phyloP scores from a whole-genome alignment of 352 stramenopile species.

The Globisporangium echinulatum region DNA sequence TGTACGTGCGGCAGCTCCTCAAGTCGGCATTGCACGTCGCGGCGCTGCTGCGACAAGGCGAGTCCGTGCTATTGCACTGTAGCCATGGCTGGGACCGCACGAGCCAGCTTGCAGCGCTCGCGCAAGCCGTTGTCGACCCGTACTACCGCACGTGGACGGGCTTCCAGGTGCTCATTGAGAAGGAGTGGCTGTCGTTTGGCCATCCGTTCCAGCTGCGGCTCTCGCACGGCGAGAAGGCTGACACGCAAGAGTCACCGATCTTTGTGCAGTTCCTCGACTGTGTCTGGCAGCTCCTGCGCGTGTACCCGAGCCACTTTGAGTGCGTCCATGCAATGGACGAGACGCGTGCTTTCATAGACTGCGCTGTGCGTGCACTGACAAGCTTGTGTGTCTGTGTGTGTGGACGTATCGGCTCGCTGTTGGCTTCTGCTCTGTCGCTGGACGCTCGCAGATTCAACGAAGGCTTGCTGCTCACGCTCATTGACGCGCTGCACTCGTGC shows the following conservation, averaged over 20 bases:
- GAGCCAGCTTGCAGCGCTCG: slow-evolving; percentile 81
- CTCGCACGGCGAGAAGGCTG: slow-evolving; percentile 70
- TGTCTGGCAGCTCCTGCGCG: slow-evolving; percentile 79
- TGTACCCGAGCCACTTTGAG: slow-evolving; percentile 96
- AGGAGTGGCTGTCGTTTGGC: slow-evolving; percentile 80
- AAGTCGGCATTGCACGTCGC: slow-evolving; percentile 89
- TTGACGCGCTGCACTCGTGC: slow-evolving; percentile 95
- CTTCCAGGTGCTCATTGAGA: slow-evolving; percentile 80
- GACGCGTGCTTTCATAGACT: too few species aligned
- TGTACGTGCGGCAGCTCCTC: slow-evolving; percentile 92
- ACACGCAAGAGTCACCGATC: slow-evolving; percentile 78
- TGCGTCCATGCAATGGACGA: slow-evolving; percentile 17
- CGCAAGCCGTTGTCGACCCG: slow-evolving; percentile 68
- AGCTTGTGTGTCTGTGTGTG: not conserved
- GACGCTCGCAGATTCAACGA: slow-evolving; percentile 86
- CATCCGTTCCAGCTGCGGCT: slow-evolving; percentile 78
- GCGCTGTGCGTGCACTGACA: not conserved
- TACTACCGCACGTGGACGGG: slow-evolving; percentile 76
- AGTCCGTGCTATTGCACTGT: slow-evolving; percentile 78
- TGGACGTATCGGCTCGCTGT: not conserved
- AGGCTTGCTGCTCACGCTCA: slow-evolving; percentile 87
- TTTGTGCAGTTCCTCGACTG: slow-evolving; percentile 86
- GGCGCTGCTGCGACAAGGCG: slow-evolving; percentile 85
- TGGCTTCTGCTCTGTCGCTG: not conserved
- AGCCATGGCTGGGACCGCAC: slow-evolving; percentile 86